Conservation (phyloP, 345 rosid genomes). For the Linum usitatissimum region DNA sequence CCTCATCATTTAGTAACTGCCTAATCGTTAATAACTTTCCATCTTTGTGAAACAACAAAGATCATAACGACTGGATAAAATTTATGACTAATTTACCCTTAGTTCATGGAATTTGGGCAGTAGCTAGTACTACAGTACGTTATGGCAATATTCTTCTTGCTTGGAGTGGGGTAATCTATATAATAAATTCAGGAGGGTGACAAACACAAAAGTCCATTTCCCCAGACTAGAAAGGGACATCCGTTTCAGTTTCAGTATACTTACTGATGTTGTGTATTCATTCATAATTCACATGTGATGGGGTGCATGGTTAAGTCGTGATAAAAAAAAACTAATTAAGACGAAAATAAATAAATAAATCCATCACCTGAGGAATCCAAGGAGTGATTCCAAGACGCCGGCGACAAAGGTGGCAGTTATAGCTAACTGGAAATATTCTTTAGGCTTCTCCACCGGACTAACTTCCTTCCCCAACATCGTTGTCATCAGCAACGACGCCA, state of each 20-base stretch:
- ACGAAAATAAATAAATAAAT: neutral
- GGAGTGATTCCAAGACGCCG: conserved; percentile 32
- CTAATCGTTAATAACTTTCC: too few relatives aligned
- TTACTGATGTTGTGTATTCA: too few relatives aligned
- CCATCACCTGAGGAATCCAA: conserved; percentile 39
- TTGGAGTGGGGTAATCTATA: too few relatives aligned
- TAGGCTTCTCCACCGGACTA: conserved; percentile 13
- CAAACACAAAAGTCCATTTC: neutral
- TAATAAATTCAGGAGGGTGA: neutral
- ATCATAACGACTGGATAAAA: too few relatives aligned
- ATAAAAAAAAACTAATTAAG: neutral
- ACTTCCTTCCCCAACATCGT: conserved; percentile 29
- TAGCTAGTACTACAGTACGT: too few relatives aligned
- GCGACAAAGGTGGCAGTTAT: conserved; percentile 37
- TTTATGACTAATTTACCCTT: too few relatives aligned
- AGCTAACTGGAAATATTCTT: conserved; percentile 27
- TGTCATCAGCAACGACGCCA: conserved; percentile 33
- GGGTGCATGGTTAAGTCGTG: too few relatives aligned
- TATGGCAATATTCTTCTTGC: too few relatives aligned
- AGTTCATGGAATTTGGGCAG: too few relatives aligned
- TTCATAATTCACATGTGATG: too few relatives aligned
- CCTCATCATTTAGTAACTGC: too few relatives aligned
- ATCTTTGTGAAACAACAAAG: too few relatives aligned
- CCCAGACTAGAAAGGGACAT: neutral
- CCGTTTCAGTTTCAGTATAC: neutral